Evolutionary conservation across 352 stramenopile genomes (phyloP).

Genomic region (Pythium myriotylum): DNA sequence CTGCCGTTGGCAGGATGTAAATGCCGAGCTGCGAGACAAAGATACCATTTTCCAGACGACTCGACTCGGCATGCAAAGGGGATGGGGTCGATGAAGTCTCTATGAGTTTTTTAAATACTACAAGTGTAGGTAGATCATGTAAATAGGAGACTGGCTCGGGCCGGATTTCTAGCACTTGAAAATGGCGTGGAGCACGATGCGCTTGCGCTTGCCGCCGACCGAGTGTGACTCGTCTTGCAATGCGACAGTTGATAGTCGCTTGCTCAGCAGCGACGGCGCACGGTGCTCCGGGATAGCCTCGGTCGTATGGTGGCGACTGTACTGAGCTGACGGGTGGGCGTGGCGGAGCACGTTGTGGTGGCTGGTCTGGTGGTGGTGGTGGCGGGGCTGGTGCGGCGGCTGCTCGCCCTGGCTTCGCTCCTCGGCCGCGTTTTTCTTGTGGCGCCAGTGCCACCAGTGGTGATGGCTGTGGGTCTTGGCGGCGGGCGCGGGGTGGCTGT

Average conservation of each 20-base stretch:
- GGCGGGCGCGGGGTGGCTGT: background rate
- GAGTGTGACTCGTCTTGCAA: slow-evolving; percentile 18
- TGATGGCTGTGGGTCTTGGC: slow-evolving; percentile 8
- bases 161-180: slow-evolving; percentile 19
- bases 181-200: slow-evolving; percentile 27
- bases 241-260: slow-evolving; percentile 17
- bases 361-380: background rate
- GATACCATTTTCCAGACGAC: background rate
- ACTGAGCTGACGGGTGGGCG: background rate
- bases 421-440: slow-evolving; percentile 12
- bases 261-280: slow-evolving; percentile 8
- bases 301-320: slow-evolving; percentile 6
- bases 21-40: background rate
- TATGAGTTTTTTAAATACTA: slow-evolving; percentile 5
- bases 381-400: background rate
- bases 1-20: background rate
- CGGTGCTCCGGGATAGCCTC: slow-evolving; percentile 2
- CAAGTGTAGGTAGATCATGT: background rate
- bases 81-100: background rate
- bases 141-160: slow-evolving; percentile 1
- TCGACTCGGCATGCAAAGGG: background rate
- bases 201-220: slow-evolving; percentile 12
- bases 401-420: background rate
- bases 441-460: slow-evolving; percentile 22
- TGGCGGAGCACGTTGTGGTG: slow-evolving; percentile 5